A percentile compares a stretch with the other conserved stretches of the same genome.
Evolutionary conservation across 139 green algal species (phyloP).

Genomic region (Volvox reticuliferus): DNA sequence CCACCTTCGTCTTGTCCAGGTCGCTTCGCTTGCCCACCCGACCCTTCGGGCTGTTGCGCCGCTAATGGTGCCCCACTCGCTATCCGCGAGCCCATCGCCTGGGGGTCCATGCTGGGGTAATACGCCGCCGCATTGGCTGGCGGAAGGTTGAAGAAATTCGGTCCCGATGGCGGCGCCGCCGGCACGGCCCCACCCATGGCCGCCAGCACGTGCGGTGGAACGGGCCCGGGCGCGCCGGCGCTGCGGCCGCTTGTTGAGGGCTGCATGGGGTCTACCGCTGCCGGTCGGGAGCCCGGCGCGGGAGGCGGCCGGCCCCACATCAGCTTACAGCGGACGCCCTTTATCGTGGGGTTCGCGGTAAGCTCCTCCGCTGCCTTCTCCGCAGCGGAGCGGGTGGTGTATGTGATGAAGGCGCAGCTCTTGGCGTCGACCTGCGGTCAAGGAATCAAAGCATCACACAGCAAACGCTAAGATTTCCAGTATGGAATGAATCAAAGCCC

Average conservation of each 20-base stretch:
- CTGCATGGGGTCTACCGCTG: slow-evolving; percentile 43
- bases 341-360: slow-evolving; percentile 83
- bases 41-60: slow-evolving; percentile 21
- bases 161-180: slow-evolving; percentile 3
- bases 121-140: slow-evolving; percentile 4
- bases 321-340: slow-evolving; percentile 84
- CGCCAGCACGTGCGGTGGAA: slow-evolving; percentile 18
- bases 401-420: slow-evolving; percentile 92
- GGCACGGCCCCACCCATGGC: not conserved
- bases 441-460: too few species aligned
- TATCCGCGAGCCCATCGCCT: slow-evolving; percentile 63
- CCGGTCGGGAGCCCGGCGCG: not conserved
- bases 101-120: slow-evolving; percentile 69
- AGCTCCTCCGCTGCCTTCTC: slow-evolving; percentile 90
- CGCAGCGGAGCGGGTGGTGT: slow-evolving; percentile 77
- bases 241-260: slow-evolving; percentile 30
- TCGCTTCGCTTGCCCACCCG: slow-evolving; percentile 26
- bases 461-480: too few species aligned
- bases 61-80: not conserved
- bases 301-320: slow-evolving; percentile 91
- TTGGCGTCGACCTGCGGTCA: slow-evolving; percentile 57
- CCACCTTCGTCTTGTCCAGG: not conserved
- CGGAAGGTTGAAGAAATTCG: slow-evolving; percentile 47
- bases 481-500: too few species aligned
- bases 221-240: not conserved